phyloP scores from a whole-genome alignment of 257 asterid genomes.

The Solanum pennellii region DNA sequence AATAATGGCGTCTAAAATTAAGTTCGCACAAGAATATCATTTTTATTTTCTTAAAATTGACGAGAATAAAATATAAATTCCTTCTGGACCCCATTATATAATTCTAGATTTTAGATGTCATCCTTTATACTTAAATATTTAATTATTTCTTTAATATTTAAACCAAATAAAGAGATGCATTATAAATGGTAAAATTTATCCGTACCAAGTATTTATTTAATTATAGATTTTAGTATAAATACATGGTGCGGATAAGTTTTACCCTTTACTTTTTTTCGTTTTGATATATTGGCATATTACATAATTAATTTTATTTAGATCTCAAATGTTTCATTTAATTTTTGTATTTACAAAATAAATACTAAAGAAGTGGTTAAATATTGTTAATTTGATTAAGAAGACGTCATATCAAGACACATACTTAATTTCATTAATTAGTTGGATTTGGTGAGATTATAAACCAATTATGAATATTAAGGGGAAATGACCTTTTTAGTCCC shows the following conservation, averaged over 20 bases:
- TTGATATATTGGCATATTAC: no score
- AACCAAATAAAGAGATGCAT: not conserved
- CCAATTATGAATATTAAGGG: not conserved
- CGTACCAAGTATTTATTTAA: no score
- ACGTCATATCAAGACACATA: not conserved
- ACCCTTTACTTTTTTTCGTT: no score
- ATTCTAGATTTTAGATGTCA: not conserved
- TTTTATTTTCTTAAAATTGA: not conserved
- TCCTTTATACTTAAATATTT: not conserved
- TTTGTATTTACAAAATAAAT: not conserved
- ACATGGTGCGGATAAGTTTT: fast-evolving
- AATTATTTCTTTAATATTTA: no score
- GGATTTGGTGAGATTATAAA: not conserved
- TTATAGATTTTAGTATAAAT: no score
- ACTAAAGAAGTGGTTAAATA: not conserved
- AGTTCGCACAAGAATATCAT: not conserved
- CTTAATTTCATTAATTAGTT: not conserved
- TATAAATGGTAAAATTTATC: no score
- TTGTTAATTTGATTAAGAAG: not conserved
- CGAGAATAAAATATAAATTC: not conserved
- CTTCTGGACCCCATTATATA: not conserved
- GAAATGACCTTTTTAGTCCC: no score
- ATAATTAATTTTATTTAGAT: not conserved
- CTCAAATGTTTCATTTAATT: not conserved
- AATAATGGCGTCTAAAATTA: not conserved